A percentile compares a stretch with the other conserved stretches of the same genome.
These are phyloP conservation scores for Sophora flavescens DNA, from an alignment of 306 rosid genomes.

Conservation along the genomic window DNA sequence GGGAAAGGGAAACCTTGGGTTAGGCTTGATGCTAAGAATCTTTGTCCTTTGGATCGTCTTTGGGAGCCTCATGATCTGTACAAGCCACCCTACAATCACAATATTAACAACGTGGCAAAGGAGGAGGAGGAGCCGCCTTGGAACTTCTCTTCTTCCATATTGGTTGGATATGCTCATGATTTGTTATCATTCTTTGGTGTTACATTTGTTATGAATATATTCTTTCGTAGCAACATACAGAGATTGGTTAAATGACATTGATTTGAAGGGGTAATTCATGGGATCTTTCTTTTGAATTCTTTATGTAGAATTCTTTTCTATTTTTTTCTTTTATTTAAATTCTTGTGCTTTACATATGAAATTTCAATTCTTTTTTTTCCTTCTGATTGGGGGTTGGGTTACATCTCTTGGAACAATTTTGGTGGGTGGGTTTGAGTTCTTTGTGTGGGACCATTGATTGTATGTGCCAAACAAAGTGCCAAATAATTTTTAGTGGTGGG, in stretches of 20 bases:
- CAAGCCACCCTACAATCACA: no score
- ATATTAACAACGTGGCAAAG: not conserved
- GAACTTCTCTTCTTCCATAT: constrained; percentile 55
- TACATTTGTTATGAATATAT: constrained; percentile 50
- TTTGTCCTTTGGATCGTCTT: no score
- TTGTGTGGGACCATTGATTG: constrained; percentile 52
- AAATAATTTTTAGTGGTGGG: no score
- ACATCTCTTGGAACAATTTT: constrained; percentile 63
- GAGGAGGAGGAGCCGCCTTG: constrained; percentile 37
- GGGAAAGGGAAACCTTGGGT: no score
- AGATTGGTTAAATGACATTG: constrained; percentile 44
- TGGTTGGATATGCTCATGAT: constrained; percentile 64
- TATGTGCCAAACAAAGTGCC: constrained; percentile 35
- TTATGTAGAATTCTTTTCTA: no score
- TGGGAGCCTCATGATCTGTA: no score
- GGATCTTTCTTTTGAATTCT: constrained; percentile 24
- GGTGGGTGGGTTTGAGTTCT: constrained; percentile 52
- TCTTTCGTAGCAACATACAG: constrained; percentile 65
- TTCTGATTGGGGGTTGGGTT: constrained; percentile 42
- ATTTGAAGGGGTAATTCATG: not conserved
- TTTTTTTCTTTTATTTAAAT: constrained; percentile 21
- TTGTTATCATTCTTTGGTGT: constrained; percentile 57
- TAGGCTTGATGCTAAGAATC: no score
- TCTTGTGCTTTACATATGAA: constrained; percentile 35
- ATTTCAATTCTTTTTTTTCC: constrained; percentile 43